phyloP scores from a whole-genome alignment of 164 flowering plant genomes.

The Berberis thunbergii region DNA sequence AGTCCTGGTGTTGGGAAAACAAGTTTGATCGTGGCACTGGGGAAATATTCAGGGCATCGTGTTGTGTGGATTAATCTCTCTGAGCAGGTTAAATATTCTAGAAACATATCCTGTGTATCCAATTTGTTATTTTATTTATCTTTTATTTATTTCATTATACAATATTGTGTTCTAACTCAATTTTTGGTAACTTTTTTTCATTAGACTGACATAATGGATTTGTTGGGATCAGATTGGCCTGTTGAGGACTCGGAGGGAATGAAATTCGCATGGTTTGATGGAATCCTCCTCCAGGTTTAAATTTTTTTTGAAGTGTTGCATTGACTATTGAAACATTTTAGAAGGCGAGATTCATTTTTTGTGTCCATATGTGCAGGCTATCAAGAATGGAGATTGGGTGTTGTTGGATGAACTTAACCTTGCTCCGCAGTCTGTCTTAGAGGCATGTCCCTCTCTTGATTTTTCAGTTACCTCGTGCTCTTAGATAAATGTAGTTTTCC shows the following conservation, averaged over 20 bases:
- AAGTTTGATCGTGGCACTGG: slow-evolving; percentile 75
- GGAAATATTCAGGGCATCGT: slow-evolving; percentile 74
- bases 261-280: slow-evolving; percentile 98
- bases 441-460: slow-evolving; percentile 28
- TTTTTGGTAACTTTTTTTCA: background rate
- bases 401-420: slow-evolving; percentile 95
- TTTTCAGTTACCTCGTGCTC: background rate
- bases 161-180: background rate
- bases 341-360: background rate
- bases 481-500: too few species aligned
- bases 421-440: slow-evolving; percentile 96
- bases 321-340: background rate
- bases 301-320: background rate
- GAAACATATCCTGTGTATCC: too few species aligned
- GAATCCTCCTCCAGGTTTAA: slow-evolving; percentile 84
- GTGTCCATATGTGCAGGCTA: slow-evolving; percentile 41
- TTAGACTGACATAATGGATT: slow-evolving; percentile 97
- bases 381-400: slow-evolving; percentile 90
- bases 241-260: slow-evolving; percentile 74
- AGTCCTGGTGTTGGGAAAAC: slow-evolving; percentile 99
- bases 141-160: too few species aligned
- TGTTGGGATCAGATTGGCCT: slow-evolving; percentile 94
- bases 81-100: slow-evolving; percentile 57
- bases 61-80: slow-evolving; percentile 94
- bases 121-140: too few species aligned